Conservation (phyloP, 2,329 filamentous ascomycete species). For the Diaporthe sp. region DNA sequence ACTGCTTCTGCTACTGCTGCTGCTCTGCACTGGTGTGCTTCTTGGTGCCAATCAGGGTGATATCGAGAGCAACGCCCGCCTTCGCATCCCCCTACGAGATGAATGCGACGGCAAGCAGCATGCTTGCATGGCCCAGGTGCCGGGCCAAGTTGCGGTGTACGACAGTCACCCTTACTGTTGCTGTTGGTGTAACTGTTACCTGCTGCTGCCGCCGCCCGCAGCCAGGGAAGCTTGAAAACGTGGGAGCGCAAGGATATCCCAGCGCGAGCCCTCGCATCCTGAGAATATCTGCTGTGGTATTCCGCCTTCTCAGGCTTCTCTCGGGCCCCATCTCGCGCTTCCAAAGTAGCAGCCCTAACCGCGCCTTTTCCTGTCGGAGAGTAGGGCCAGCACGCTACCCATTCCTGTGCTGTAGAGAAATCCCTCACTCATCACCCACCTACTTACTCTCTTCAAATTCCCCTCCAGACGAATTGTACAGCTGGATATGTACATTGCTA, state of each 20-base stretch:
- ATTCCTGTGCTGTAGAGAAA: background rate
- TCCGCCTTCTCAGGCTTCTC: slow-evolving; percentile 17
- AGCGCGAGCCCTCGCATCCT: background rate
- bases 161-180: background rate
- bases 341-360: background rate
- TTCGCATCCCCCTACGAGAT: background rate
- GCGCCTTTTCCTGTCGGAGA: background rate
- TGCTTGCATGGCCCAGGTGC: background rate
- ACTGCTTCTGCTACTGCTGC: background rate
- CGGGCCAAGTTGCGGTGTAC: slow-evolving; percentile 20
- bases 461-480: background rate
- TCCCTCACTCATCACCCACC: slow-evolving; percentile 14
- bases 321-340: background rate
- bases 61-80: background rate
- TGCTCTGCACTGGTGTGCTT: background rate
- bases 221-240: slow-evolving; percentile 24
- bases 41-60: slow-evolving; percentile 14
- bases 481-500: background rate
- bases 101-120: slow-evolving; percentile 12
- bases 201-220: slow-evolving; percentile 4
- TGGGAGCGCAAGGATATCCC: slow-evolving; percentile 26
- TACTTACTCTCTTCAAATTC: no score
- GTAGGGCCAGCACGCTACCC: background rate
- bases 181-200: background rate
- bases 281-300: slow-evolving; percentile 3